Conservation (phyloP, 305 asterid genomes). For the Rubia tinctorum region DNA sequence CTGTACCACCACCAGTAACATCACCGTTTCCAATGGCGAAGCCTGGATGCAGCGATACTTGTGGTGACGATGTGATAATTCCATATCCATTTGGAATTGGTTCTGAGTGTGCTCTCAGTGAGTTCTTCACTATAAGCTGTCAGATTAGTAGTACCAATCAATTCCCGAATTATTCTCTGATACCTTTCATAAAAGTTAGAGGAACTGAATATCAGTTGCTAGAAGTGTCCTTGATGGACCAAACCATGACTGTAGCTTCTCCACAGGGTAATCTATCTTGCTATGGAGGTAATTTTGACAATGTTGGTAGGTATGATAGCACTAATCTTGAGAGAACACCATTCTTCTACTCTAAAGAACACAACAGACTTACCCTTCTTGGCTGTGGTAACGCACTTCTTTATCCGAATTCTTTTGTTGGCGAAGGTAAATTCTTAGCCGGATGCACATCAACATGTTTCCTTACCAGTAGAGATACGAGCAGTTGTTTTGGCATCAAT, state of each 20-base stretch:
- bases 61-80: slow-evolving; percentile 17
- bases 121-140: slow-evolving; percentile 16
- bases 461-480: neutral
- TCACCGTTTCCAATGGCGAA: slow-evolving; percentile 10
- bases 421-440: neutral
- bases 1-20: neutral
- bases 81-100: slow-evolving; percentile 29
- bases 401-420: neutral
- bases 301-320: neutral
- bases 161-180: neutral
- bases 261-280: neutral
- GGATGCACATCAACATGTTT: slow-evolving; percentile 16
- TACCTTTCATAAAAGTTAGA: neutral
- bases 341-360: slow-evolving; percentile 8
- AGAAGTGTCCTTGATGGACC: slow-evolving; percentile 14
- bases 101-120: slow-evolving; percentile 16
- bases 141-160: neutral
- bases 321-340: slow-evolving; percentile 17
- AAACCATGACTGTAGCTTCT: slow-evolving; percentile 11
- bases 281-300: neutral
- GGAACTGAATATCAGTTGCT: slow-evolving; percentile 1
- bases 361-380: slow-evolving; percentile 15
- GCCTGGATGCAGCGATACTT: slow-evolving; percentile 13
- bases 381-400: slow-evolving; percentile 27
- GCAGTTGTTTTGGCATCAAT: slow-evolving; percentile 22